Conservation (phyloP, 495 filamentous ascomycete species). For the Amphirosellinia nigrospora region DNA sequence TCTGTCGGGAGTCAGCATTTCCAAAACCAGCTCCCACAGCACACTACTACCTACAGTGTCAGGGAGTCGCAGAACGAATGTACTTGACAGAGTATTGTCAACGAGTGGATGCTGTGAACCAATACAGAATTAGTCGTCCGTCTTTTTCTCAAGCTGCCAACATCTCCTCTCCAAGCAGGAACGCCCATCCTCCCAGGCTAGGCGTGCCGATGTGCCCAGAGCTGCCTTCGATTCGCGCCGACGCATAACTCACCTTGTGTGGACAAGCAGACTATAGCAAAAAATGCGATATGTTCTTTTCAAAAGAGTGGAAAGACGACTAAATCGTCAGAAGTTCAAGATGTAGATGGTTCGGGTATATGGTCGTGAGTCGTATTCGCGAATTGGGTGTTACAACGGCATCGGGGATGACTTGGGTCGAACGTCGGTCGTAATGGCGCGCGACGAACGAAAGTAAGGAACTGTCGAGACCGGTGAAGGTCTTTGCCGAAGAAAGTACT, state of each 20-base stretch:
- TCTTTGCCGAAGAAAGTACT: constrained; percentile 25
- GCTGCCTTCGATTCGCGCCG: constrained; percentile 1
- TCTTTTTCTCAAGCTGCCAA: neutral
- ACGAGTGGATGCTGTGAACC: constrained; percentile 58
- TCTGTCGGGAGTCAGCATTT: constrained; percentile 34
- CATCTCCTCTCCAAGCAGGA: neutral
- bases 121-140: constrained; percentile 8
- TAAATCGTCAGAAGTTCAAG: constrained; percentile 25
- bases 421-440: constrained; percentile 29
- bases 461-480: constrained; percentile 29
- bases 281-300: constrained; percentile 24
- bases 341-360: constrained; percentile 17
- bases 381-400: constrained; percentile 26
- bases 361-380: constrained; percentile 22
- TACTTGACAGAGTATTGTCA: constrained; percentile 66
- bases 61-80: constrained; percentile 63
- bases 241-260: constrained; percentile 21
- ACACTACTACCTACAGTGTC: constrained; percentile 58
- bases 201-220: neutral
- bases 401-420: constrained; percentile 24
- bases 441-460: constrained; percentile 25
- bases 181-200: neutral
- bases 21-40: constrained; percentile 10
- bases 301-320: constrained; percentile 31
- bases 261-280: constrained; percentile 23